Conservation (phyloP, 805 yeast species). For the Wickerhamiella kurtzmanii region DNA sequence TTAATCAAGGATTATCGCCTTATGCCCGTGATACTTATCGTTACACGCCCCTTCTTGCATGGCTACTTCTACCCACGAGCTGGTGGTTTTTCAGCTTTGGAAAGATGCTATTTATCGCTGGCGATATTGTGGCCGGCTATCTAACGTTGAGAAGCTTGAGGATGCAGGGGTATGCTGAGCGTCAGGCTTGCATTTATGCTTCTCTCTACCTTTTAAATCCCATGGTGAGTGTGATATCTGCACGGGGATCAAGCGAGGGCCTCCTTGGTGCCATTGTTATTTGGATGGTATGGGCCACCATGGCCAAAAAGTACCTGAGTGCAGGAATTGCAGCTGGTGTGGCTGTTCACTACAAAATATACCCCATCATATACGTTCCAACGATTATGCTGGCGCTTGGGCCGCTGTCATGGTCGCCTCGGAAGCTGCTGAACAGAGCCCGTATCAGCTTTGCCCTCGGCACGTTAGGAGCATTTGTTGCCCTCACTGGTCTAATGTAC, state of each 20-base stretch:
- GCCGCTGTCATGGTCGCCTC: constrained; percentile 9
- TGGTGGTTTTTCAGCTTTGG: constrained; percentile 47
- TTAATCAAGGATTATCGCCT: constrained; percentile 53
- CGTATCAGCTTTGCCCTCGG: constrained; percentile 33
- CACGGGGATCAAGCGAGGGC: constrained; percentile 90
- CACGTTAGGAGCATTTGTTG: constrained; percentile 32
- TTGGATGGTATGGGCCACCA: constrained; percentile 36
- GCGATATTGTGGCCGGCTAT: constrained; percentile 73
- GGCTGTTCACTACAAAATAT: constrained; percentile 78
- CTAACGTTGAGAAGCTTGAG: constrained; percentile 36
- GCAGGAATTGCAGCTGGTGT: constrained; percentile 47
- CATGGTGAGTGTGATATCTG: constrained; percentile 83
- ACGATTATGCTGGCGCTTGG: constrained; percentile 40
- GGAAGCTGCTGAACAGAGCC: constrained; percentile 28
- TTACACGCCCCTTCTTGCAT: constrained; percentile 81
- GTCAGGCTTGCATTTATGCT: constrained; percentile 32
- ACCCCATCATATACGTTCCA: constrained; percentile 82
- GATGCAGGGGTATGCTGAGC: constrained; percentile 20
- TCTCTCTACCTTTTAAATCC: constrained; percentile 85
- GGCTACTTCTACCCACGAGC: constrained; percentile 64
- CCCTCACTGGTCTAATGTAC: constrained; percentile 50
- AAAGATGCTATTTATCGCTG: constrained; percentile 56
- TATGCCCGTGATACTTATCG: constrained; percentile 78
- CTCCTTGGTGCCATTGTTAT: constrained; percentile 66
- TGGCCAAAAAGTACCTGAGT: constrained; percentile 28